Percentiles rank a stretch among this genome's conserved stretches.
Evolutionary conservation across 129 eudicot species (phyloP).

Genomic region (Chrysanthemum seticuspe): DNA sequence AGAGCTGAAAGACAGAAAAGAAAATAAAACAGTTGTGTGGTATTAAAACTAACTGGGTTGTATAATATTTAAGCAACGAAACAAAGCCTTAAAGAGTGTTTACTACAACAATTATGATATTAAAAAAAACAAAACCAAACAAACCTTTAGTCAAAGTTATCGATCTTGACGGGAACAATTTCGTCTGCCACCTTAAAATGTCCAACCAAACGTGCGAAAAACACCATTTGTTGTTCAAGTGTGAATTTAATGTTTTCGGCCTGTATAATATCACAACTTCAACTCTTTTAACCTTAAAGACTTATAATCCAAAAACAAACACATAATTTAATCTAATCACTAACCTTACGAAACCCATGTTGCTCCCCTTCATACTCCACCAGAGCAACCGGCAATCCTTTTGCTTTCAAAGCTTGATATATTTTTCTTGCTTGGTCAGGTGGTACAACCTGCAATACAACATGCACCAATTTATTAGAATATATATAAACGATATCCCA

Average conservation of each 20-base stretch:
- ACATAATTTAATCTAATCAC: neutral
- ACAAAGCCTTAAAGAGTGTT: too few relatives aligned
- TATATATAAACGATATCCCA: neutral
- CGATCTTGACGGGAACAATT: slow-evolving; percentile 66
- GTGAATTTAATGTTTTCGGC: slow-evolving; percentile 97
- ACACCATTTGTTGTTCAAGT: slow-evolving; percentile 95
- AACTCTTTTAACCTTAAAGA: neutral
- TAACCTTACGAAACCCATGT: slow-evolving; percentile 98
- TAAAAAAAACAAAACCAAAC: neutral
- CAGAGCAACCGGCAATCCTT: slow-evolving; percentile 91
- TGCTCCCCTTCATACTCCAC: slow-evolving; percentile 99
- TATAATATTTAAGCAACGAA: neutral
- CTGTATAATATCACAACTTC: slow-evolving; percentile 34
- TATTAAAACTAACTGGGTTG: neutral
- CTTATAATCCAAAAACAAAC: neutral
- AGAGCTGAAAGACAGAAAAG: neutral
- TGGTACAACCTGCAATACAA: slow-evolving; percentile 68
- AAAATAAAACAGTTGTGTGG: neutral
- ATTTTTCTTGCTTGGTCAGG: slow-evolving; percentile 90
- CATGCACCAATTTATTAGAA: neutral
- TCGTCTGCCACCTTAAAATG: slow-evolving; percentile 78
- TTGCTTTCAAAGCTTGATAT: slow-evolving; percentile 77
- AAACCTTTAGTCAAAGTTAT: slow-evolving; percentile 65
- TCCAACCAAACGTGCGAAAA: slow-evolving; percentile 90
- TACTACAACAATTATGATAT: too few relatives aligned